These are phyloP conservation scores for Globisporangium cylindrosporum DNA, from an alignment of 352 stramenopile species.

Conservation along the genomic window DNA sequence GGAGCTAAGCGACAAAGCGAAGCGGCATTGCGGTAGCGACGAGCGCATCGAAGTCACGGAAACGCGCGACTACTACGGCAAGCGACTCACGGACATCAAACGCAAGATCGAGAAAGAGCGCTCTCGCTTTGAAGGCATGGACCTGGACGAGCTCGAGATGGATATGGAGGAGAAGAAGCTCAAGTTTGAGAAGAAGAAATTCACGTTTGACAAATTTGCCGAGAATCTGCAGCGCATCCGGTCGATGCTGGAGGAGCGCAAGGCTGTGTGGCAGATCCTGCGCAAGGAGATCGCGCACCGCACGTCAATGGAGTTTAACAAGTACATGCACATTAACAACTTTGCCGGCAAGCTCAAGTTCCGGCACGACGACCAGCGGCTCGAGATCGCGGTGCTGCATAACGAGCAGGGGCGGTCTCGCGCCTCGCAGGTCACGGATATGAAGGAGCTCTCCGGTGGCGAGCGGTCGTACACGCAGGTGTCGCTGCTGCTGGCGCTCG, in stretches of 20 bases:
- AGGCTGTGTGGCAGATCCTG: slow-evolving; percentile 71
- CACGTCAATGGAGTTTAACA: slow-evolving; percentile 82
- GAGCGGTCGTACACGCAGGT: slow-evolving; percentile 97
- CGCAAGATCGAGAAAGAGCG: slow-evolving; percentile 75
- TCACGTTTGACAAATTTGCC: slow-evolving; percentile 55
- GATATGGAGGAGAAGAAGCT: slow-evolving; percentile 72
- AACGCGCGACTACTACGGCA: slow-evolving; percentile 76
- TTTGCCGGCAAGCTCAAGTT: slow-evolving; percentile 86
- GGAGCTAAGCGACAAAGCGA: slow-evolving; percentile 54
- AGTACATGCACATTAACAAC: slow-evolving; percentile 83
- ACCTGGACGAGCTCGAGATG: slow-evolving; percentile 66
- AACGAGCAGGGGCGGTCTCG: slow-evolving; percentile 71
- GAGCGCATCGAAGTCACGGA: slow-evolving; percentile 64
- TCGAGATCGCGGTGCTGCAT: slow-evolving; percentile 79
- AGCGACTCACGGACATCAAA: slow-evolving; percentile 76
- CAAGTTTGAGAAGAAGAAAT: slow-evolving; percentile 70
- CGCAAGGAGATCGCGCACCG: slow-evolving; percentile 77
- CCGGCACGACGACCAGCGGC: slow-evolving; percentile 62
- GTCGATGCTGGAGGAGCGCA: slow-evolving; percentile 73
- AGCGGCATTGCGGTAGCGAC: slow-evolving; percentile 45
- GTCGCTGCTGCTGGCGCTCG: slow-evolving; percentile 94
- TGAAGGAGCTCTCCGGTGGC: slow-evolving; percentile 96
- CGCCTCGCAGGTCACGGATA: slow-evolving; percentile 91
- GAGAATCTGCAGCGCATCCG: slow-evolving; percentile 62
- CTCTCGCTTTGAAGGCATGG: slow-evolving; percentile 77